Evolutionary conservation across 2,329 filamentous ascomycete genomes (phyloP).

Genomic region (Corynespora cassiicola): DNA sequence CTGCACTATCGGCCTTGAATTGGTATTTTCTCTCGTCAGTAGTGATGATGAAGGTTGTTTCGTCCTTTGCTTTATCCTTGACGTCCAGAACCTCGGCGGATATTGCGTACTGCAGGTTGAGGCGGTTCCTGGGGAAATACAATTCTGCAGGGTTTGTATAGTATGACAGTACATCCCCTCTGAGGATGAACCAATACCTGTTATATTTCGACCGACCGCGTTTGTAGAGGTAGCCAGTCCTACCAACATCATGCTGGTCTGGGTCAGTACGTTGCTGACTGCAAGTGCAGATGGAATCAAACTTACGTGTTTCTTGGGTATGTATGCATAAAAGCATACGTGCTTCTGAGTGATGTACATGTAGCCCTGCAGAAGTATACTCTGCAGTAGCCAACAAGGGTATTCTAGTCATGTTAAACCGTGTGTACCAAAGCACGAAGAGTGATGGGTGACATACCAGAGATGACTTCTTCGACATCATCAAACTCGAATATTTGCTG

Average conservation of each 20-base stretch:
- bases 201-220: conserved; percentile 88
- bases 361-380: conserved; percentile 89
- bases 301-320: conserved; percentile 87
- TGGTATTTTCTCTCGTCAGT: conserved; percentile 85
- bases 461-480: conserved; percentile 80
- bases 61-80: conserved; percentile 74
- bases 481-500: conserved; percentile 75
- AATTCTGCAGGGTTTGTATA: conserved; percentile 82
- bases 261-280: too few relatives aligned
- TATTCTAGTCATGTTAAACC: conserved; percentile 67
- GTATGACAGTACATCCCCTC: conserved; percentile 91
- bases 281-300: not conserved
- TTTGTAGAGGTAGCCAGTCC: conserved; percentile 88
- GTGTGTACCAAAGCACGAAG: not conserved
- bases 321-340: conserved; percentile 95
- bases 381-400: conserved; percentile 91
- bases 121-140: conserved; percentile 90
- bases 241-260: conserved; percentile 65
- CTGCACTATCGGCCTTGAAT: conserved; percentile 85
- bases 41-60: conserved; percentile 77
- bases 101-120: conserved; percentile 90
- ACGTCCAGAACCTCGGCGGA: conserved; percentile 77
- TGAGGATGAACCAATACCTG: conserved; percentile 91
- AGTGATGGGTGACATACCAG: conserved; percentile 58
- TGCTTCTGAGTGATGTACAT: conserved; percentile 94